These are phyloP conservation scores for Chalciporus pseudorubinellus DNA, from an alignment of 768 basidiomycete genomes.

Conservation along the genomic window DNA sequence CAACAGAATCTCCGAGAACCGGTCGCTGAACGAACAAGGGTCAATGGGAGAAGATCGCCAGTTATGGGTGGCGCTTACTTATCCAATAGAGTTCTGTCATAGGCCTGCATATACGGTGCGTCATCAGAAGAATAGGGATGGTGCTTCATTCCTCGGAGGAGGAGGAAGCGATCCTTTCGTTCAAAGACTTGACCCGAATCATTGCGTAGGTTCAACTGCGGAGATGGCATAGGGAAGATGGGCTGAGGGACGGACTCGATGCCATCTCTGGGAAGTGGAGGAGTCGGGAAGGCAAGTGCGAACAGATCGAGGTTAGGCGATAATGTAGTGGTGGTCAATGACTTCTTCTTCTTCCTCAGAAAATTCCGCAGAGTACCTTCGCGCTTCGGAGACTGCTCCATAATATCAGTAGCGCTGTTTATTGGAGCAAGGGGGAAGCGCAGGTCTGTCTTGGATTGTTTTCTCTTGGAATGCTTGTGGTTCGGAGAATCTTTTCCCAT, in stretches of 20 bases:
- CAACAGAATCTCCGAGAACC: slow-evolving; percentile 51
- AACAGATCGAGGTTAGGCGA: slow-evolving; percentile 11
- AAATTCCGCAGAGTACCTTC: slow-evolving; percentile 18
- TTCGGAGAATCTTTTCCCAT: slow-evolving; percentile 24
- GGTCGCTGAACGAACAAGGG: slow-evolving; percentile 47
- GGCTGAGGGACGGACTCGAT: background rate
- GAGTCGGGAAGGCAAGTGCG: background rate
- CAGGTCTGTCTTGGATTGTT: slow-evolving; percentile 11
- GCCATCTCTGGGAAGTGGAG: background rate
- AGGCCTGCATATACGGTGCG: slow-evolving; percentile 66
- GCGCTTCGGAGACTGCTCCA: slow-evolving; percentile 19
- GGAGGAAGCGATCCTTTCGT: slow-evolving; percentile 21
- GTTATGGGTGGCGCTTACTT: slow-evolving; percentile 43
- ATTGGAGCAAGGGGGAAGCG: slow-evolving; percentile 10
- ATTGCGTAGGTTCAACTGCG: slow-evolving; percentile 4
- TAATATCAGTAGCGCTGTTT: slow-evolving; percentile 1
- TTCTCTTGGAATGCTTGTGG: slow-evolving; percentile 10
- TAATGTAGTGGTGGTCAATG: slow-evolving; percentile 1
- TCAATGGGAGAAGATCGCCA: slow-evolving; percentile 10
- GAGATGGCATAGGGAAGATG: background rate
- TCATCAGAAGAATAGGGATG: slow-evolving; percentile 51
- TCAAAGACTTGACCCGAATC: slow-evolving; percentile 24
- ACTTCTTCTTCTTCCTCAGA: slow-evolving; percentile 26
- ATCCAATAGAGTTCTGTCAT: slow-evolving; percentile 53
- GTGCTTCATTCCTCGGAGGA: slow-evolving; percentile 40